Conservation (phyloP, 352 stramenopile genomes). For the Phytophthora ramorum region DNA sequence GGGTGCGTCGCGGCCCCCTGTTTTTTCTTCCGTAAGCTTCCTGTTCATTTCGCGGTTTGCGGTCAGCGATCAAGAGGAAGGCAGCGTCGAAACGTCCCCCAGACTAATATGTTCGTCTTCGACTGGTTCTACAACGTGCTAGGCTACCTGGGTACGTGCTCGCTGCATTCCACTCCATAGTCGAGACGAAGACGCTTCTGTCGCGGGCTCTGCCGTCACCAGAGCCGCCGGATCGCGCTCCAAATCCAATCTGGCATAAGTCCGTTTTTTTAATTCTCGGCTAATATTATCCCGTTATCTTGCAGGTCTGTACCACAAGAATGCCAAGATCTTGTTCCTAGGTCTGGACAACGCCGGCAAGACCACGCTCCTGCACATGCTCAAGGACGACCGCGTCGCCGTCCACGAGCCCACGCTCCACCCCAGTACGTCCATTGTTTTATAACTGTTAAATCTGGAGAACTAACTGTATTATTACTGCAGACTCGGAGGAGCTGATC, state of each 20-base stretch:
- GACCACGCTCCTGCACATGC: conserved; percentile 99
- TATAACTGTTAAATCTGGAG: no score
- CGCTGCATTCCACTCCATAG: neutral
- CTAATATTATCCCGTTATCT: neutral
- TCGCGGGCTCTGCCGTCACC: neutral
- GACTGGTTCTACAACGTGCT: conserved; percentile 97
- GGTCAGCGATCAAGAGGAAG: conserved; percentile 27
- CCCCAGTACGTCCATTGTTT: conserved; percentile 72
- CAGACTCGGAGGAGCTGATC: conserved; percentile 92
- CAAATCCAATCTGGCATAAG: conserved; percentile 1
- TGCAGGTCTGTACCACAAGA: conserved; percentile 99
- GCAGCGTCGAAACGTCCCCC: conserved; percentile 19
- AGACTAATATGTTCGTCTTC: conserved; percentile 91
- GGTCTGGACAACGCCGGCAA: conserved; percentile 99
- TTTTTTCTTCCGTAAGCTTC: conserved; percentile 25
- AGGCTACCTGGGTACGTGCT: conserved; percentile 89
- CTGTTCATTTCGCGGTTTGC: conserved; percentile 46
- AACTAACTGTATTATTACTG: conserved; percentile 3
- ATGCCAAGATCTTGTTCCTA: conserved; percentile 99
- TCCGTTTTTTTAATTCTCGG: neutral
- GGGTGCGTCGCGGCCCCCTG: conserved; percentile 4
- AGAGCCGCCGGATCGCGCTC: conserved; percentile 5
- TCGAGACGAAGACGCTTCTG: neutral
- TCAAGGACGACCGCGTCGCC: conserved; percentile 98
- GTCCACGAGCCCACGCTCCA: conserved; percentile 97